phyloP scores from a whole-genome alignment of 1,139 yeast genomes.

The Sugiyamaella paludigena region DNA sequence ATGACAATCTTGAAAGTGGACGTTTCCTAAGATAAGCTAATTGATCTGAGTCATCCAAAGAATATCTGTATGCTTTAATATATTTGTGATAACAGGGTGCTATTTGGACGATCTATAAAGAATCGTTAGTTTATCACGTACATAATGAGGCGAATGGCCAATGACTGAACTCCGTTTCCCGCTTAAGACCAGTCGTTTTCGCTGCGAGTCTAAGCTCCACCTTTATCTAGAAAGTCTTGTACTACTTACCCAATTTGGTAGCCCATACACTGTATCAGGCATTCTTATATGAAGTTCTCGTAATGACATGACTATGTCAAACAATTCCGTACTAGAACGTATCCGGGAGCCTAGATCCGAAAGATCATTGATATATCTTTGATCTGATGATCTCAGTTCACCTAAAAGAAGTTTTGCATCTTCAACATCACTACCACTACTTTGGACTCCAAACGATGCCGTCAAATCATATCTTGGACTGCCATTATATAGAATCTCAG shows the following conservation, averaged over 20 bases:
- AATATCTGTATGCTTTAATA: conserved; percentile 35
- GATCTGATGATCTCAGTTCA: conserved; percentile 14
- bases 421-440: conserved; percentile 1
- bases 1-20: conserved; percentile 43
- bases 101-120: conserved; percentile 19
- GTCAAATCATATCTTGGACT: not conserved
- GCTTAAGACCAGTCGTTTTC: too few species aligned
- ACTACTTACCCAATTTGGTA: conserved; percentile 13
- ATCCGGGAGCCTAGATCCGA: conserved; percentile 14
- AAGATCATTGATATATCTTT: conserved; percentile 14
- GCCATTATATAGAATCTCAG: not conserved
- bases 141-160: not conserved
- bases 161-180: not conserved
- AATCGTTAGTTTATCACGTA: conserved; percentile 3
- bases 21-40: conserved; percentile 40
- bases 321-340: conserved; percentile 4
- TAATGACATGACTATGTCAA: conserved; percentile 5
- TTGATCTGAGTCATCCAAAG: conserved; percentile 37
- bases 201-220: too few species aligned
- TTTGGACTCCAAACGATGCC: not conserved
- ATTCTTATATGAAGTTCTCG: conserved; percentile 13
- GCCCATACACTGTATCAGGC: conserved; percentile 12
- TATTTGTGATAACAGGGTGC: conserved; percentile 34
- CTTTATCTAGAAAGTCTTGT: not conserved
- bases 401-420: conserved; percentile 10